Evolutionary conservation across 2,329 filamentous ascomycete species (phyloP).

Genomic region (Fusarium sp.): DNA sequence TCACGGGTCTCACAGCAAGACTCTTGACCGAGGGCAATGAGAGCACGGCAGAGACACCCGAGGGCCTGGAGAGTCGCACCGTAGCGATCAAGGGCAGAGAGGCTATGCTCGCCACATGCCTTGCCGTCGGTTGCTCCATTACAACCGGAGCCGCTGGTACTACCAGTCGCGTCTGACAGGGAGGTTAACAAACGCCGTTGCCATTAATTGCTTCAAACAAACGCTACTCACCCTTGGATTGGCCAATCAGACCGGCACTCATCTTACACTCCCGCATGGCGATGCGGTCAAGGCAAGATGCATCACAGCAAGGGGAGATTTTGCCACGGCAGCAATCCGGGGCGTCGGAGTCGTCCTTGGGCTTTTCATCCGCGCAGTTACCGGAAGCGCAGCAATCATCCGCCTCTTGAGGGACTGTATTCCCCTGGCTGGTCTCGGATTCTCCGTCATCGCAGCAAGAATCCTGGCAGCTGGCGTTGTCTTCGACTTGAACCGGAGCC

Average conservation of each 20-base stretch:
- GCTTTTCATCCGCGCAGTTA: not conserved
- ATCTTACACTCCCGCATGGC: constrained; percentile 54
- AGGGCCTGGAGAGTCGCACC: constrained; percentile 57
- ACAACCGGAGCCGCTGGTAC: constrained; percentile 14
- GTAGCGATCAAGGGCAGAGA: constrained; percentile 52
- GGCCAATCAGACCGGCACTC: not conserved
- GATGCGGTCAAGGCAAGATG: constrained; percentile 55
- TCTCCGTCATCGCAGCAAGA: constrained; percentile 8
- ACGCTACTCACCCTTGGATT: constrained; percentile 1
- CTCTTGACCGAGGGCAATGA: constrained; percentile 62
- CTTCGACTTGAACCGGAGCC: not conserved
- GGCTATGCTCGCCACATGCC: constrained; percentile 52
- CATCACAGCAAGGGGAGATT: constrained; percentile 53
- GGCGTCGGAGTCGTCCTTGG: not conserved
- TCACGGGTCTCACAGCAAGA: constrained; percentile 56
- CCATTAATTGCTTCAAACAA: not conserved
- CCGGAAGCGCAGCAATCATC: constrained; percentile 5
- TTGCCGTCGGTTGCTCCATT: constrained; percentile 35
- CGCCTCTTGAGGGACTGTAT: not conserved
- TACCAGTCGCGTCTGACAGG: not conserved
- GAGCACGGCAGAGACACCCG: constrained; percentile 64
- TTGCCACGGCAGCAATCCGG: constrained; percentile 56
- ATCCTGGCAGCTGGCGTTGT: constrained; percentile 7
- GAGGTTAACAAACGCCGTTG: not conserved
- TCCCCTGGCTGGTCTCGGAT: not conserved